Evolutionary conservation across 1,139 yeast genomes (phyloP), one percentile per base, ranked within the genome.

Genomic region (Saccharomyces hybrid): DNA sequence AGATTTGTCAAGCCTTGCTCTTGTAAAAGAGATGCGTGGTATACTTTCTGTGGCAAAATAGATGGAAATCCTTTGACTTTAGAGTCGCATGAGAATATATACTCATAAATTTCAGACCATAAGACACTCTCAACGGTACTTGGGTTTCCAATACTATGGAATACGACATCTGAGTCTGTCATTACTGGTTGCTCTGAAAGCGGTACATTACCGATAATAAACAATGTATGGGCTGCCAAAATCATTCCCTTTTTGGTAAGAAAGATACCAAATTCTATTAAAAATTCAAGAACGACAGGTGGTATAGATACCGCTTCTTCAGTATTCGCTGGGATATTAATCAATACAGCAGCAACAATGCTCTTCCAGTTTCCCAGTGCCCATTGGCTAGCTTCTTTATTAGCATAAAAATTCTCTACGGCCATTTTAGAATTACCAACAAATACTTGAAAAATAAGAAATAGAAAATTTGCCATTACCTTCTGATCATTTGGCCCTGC

Each of bases 61-160:
- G 56, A 51, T 5, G 62, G 51, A 42, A 61, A 65, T 3, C 63
- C 64, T 26, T 59, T 55, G 14, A 60, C 51, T 32, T 63, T 64
- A 8, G 60, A 48, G 50, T 64, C 66, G 2, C 50, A 25, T 5
- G 58, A 34, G 32, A 51, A 54, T 13, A 48, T 32, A 62, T 77
- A 84, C 65, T 88, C 97, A 66, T 86, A 88, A 9, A 88, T 73
- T 68, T 91, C 96, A 2, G 71, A 66, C 58, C 67, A 62, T 5
- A 69, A 41, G 9, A 60, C 51, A 48, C 70, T 55, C 46, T 66
- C 66, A 4, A 59, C 38, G 7, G 70, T 61, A 38, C 57, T 57
- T 11, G 66, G 58, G n/a, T 57, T 53, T 3, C 72, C 71, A 19
- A 70, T 54, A 38, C 49, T 54, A 7, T 57, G 56, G 50, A 70